A percentile compares a stretch with the other conserved stretches of the same genome.
phyloP scores from a whole-genome alignment of 306 rosid genomes.

The Inga leiocalycina region DNA sequence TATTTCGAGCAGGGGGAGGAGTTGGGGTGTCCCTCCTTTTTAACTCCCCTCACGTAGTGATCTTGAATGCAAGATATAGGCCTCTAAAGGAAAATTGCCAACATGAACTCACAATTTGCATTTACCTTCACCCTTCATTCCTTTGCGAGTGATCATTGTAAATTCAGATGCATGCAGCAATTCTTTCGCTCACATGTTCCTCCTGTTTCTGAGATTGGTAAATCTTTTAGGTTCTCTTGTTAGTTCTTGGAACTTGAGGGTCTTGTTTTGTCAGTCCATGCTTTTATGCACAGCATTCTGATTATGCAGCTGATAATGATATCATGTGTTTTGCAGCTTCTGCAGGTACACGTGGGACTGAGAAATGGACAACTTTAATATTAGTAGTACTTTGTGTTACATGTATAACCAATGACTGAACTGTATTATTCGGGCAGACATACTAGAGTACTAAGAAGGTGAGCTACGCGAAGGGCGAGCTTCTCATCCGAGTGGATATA shows the following conservation, averaged over 20 bases:
- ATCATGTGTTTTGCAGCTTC: conserved; percentile 55
- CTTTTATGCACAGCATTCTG: neutral
- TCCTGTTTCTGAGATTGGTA: neutral
- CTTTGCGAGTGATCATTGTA: neutral
- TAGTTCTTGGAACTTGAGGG: neutral
- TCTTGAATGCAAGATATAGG: conserved; percentile 1
- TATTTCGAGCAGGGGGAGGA: neutral
- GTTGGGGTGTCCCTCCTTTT: neutral
- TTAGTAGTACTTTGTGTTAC: conserved; percentile 45
- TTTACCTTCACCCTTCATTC: neutral
- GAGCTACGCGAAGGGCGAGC: conserved; percentile 57
- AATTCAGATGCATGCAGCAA: neutral
- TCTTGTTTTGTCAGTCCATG: neutral
- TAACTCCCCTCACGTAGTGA: neutral
- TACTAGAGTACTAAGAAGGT: conserved; percentile 46
- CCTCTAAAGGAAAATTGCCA: neutral
- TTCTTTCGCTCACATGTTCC: conserved; percentile 7
- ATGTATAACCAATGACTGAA: conserved; percentile 46
- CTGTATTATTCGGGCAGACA: conserved; percentile 36
- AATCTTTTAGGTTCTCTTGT: neutral
- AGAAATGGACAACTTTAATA: conserved; percentile 43
- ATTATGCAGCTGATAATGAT: conserved; percentile 24
- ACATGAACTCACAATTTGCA: neutral
- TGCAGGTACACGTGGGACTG: conserved; percentile 43
- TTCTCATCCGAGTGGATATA: conserved; percentile 49